phyloP scores from a whole-genome alignment of 2,329 filamentous ascomycete species.

The Claviceps fusiformis region DNA sequence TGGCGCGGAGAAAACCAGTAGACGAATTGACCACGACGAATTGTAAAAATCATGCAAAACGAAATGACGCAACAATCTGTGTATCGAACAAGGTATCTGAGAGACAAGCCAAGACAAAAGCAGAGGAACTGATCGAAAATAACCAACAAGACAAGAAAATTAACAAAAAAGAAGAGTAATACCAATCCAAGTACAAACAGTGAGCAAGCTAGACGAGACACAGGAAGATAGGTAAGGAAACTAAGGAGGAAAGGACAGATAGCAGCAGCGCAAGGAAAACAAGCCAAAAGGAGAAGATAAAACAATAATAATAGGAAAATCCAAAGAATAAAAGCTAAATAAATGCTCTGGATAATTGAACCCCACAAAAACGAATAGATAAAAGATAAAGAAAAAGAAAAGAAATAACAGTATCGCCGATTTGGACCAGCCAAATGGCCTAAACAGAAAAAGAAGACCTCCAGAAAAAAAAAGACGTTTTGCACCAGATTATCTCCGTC shows the following conservation, averaged over 20 bases:
- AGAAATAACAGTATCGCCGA: slow-evolving; percentile 19
- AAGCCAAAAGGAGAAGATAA: neutral
- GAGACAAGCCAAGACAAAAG: slow-evolving; percentile 12
- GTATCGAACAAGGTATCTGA: slow-evolving; percentile 51
- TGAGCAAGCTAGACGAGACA: neutral
- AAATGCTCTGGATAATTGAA: neutral
- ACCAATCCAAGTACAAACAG: neutral
- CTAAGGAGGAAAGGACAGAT: neutral
- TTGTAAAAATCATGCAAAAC: neutral
- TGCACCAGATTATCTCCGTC: slow-evolving; percentile 12
- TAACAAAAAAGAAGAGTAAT: neutral
- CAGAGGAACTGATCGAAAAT: slow-evolving; percentile 9
- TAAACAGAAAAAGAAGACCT: slow-evolving; percentile 1
- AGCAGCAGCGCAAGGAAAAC: neutral
- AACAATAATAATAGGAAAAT: neutral
- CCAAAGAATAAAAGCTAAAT: neutral
- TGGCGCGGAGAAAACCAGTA: neutral
- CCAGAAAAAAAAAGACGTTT: slow-evolving; percentile 5
- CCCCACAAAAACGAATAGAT: neutral
- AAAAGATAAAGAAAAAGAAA: neutral
- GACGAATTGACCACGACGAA: neutral
- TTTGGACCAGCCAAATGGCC: slow-evolving; percentile 38
- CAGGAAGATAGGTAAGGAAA: neutral
- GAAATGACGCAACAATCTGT: slow-evolving; percentile 18
- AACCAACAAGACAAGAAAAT: neutral